Evolutionary conservation across 352 stramenopile species (phyloP), one percentile per base, ranked within the genome.

Genomic region (Globisporangium acanthophoron): DNA sequence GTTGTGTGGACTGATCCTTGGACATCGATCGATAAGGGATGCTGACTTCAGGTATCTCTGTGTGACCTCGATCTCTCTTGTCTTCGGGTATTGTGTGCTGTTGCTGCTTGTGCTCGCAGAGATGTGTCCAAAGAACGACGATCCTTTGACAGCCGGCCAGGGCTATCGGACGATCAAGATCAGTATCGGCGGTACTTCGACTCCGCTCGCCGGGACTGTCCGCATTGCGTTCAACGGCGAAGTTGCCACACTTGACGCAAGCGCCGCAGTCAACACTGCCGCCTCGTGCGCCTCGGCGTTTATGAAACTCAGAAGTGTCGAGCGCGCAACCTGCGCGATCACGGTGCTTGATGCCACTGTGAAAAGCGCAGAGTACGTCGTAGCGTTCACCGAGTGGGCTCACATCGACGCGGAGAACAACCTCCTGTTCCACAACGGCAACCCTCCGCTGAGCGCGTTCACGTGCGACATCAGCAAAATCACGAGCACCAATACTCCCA

Each of bases 41-140:
- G 52, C 35, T 54, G 3, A 46, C 35, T 43, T 37, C 20, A 27
- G 33, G 33, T 37, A 11, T 9, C 33, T 37, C 33, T 37, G 8
- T 37, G 8, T 37, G 5, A 37, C 33, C 33, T 37, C 24, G 24
- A 27, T 1, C 24, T 27, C 24, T 27, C 24, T 3, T 27, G 24
- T 27, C 24, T 27, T 27, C 24, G 24, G 24, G 24, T 27, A 27
- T 27, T 27, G 24, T 27, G 24, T 27, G 24, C 24, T 4, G 16
- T 52, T 9, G 35, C 20, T 61, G 27, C 21, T 16, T 20, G 54
- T 18, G 31, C 35, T 35, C 2, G 29, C 48, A 87, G 74, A 73
- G 21, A 93, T 94, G 79, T 96, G 88, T 44, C 80, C 85, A 11
- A 94, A 94, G 73, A 87, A 88, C 35, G 85, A 97, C 61, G 82